A percentile compares a stretch with the other conserved stretches of the same genome.
phyloP scores from a whole-genome alignment of 257 asterid species.

The Marsdenia floribunda region DNA sequence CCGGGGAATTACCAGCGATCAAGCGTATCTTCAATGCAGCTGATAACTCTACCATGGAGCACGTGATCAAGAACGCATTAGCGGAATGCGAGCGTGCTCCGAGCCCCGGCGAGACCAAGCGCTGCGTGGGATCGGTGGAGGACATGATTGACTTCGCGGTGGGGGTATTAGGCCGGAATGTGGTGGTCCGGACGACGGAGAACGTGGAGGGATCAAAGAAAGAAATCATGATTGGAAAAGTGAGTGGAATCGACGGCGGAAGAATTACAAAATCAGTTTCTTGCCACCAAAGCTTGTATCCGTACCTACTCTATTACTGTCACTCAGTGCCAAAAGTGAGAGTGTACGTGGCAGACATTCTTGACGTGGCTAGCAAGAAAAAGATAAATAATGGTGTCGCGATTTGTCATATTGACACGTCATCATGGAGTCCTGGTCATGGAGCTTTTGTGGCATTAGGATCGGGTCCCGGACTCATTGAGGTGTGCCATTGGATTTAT shows the following conservation, averaged over 20 bases:
- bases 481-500: constrained; percentile 95
- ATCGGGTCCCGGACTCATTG: constrained; percentile 62
- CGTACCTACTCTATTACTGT: constrained; percentile 74
- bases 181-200: constrained; percentile 55
- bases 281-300: constrained; percentile 84
- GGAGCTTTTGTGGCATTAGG: constrained; percentile 81
- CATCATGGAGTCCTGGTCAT: constrained; percentile 73
- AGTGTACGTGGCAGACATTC: constrained; percentile 71
- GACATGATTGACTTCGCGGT: constrained; percentile 69
- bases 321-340: constrained; percentile 82
- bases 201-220: constrained; percentile 45
- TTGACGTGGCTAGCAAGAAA: constrained; percentile 39
- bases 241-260: constrained; percentile 56
- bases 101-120: constrained; percentile 59
- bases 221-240: constrained; percentile 51
- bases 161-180: constrained; percentile 39
- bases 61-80: constrained; percentile 34
- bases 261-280: constrained; percentile 66
- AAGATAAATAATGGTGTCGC: constrained; percentile 74
- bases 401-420: constrained; percentile 78
- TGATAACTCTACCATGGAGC: constrained; percentile 48
- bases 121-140: constrained; percentile 65
- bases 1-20: constrained; percentile 18
- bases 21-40: constrained; percentile 33
- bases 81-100: constrained; percentile 63